These are phyloP conservation scores for Saccharomycodes ludwigii DNA, from an alignment of 805 yeast genomes.

Conservation along the genomic window DNA sequence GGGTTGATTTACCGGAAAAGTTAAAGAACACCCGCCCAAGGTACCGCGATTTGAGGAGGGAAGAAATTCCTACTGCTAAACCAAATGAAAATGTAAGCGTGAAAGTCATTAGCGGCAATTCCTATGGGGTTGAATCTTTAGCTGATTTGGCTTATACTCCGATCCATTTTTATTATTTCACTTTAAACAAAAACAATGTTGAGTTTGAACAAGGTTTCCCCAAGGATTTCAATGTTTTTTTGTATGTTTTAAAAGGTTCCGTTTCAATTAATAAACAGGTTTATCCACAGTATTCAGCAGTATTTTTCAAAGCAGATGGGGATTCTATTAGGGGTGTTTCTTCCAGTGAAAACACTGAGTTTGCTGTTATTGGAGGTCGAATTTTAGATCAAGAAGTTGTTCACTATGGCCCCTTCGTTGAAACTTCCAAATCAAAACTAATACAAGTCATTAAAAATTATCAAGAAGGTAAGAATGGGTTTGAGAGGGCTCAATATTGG, in stretches of 20 bases:
- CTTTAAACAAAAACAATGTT: constrained; percentile 49
- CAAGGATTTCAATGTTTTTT: constrained; percentile 49
- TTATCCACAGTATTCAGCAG: constrained; percentile 35
- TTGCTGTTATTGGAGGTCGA: constrained; percentile 68
- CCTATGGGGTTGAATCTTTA: constrained; percentile 63
- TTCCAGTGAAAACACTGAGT: constrained; percentile 36
- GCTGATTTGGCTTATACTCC: constrained; percentile 77
- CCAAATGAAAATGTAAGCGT: constrained; percentile 48
- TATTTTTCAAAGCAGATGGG: constrained; percentile 63
- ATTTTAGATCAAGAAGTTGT: constrained; percentile 61
- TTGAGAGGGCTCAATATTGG: constrained; percentile 57
- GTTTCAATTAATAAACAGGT: constrained; percentile 33
- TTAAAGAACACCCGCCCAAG: constrained; percentile 57
- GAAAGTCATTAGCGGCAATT: constrained; percentile 59
- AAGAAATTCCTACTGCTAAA: constrained; percentile 58
- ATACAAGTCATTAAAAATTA: constrained; percentile 62
- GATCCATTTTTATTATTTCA: constrained; percentile 57
- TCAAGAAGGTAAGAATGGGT: constrained; percentile 56
- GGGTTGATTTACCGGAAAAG: constrained; percentile 72
- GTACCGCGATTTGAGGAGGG: constrained; percentile 60
- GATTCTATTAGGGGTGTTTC: constrained; percentile 44
- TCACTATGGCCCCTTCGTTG: constrained; percentile 90
- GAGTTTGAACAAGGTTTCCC: constrained; percentile 48
- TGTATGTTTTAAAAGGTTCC: constrained; percentile 55
- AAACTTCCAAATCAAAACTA: constrained; percentile 52